These are phyloP conservation scores for Leptomonas seymouri DNA, from an alignment of 208 protist genomes.

Conservation along the genomic window DNA sequence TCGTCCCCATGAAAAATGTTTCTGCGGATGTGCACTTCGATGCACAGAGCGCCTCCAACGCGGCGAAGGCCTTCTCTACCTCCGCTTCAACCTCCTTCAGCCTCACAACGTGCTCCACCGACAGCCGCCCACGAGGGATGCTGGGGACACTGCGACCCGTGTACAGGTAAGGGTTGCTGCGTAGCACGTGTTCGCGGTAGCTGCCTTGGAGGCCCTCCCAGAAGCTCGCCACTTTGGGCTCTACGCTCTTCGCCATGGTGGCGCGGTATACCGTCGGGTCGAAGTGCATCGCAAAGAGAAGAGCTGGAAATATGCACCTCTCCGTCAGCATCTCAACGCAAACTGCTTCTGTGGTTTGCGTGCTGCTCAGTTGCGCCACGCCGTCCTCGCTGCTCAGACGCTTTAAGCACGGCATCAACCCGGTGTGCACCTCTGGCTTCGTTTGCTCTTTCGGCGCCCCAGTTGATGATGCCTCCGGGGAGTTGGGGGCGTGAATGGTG, in stretches of 20 bases:
- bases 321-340: slow-evolving; percentile 55
- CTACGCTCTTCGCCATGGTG: slow-evolving; percentile 51
- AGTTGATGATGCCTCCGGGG: not conserved
- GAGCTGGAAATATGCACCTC: slow-evolving; percentile 74
- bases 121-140: slow-evolving; percentile 23
- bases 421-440: slow-evolving; percentile 25
- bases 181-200: slow-evolving; percentile 55
- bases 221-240: slow-evolving; percentile 61
- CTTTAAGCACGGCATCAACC: slow-evolving; percentile 46
- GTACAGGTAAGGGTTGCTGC: slow-evolving; percentile 47
- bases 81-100: slow-evolving; percentile 54
- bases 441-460: not conserved
- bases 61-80: slow-evolving; percentile 43
- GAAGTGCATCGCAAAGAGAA: slow-evolving; percentile 71
- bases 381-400: slow-evolving; percentile 40
- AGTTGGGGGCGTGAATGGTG: slow-evolving; percentile 24
- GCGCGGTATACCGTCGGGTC: slow-evolving; percentile 53
- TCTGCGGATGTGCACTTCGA: slow-evolving; percentile 26
- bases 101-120: slow-evolving; percentile 33
- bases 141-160: slow-evolving; percentile 11
- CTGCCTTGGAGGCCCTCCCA: slow-evolving; percentile 62
- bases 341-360: slow-evolving; percentile 32
- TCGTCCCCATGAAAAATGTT: slow-evolving; percentile 70
- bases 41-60: slow-evolving; percentile 56
- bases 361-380: slow-evolving; percentile 36